Conservation (phyloP, 2,329 filamentous ascomycete species). For the Sphaerostilbella broomeana region DNA sequence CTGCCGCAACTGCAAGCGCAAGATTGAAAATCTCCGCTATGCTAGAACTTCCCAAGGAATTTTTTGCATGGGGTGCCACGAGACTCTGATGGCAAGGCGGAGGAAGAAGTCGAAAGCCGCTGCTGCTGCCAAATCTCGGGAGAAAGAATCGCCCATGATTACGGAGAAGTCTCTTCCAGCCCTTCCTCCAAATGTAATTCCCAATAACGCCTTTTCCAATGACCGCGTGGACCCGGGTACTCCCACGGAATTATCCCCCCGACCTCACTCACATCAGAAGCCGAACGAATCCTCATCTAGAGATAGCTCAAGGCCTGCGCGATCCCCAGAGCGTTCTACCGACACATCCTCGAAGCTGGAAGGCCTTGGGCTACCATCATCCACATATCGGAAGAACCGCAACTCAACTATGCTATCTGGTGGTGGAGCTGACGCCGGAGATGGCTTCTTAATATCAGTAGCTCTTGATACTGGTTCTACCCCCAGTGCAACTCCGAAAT, state of each 20-base stretch:
- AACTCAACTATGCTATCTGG: conserved; percentile 60
- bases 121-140: conserved; percentile 50
- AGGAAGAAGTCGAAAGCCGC: conserved; percentile 76
- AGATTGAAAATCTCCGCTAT: conserved; percentile 97
- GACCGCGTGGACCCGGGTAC: conserved; percentile 55
- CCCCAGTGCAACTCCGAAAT: conserved; percentile 47
- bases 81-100: conserved; percentile 87
- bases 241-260: conserved; percentile 62
- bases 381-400: conserved; percentile 70
- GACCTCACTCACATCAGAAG: conserved; percentile 46
- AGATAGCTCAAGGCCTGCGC: conserved; percentile 44
- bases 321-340: conserved; percentile 47
- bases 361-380: conserved; percentile 64
- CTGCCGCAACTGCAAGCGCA: conserved; percentile 96
- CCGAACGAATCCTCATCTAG: conserved; percentile 50
- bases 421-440: conserved; percentile 43
- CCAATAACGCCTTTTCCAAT: conserved; percentile 55
- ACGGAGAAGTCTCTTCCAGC: conserved; percentile 91
- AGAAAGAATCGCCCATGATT: conserved; percentile 62
- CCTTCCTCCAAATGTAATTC: conserved; percentile 68
- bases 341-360: conserved; percentile 40
- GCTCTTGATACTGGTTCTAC: conserved; percentile 64
- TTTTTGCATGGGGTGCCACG: conserved; percentile 98
- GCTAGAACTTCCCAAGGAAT: conserved; percentile 96
- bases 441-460: conserved; percentile 71